These are phyloP conservation scores for Fusarium sp. DNA, from an alignment of 2,329 filamentous ascomycete species.

Conservation along the genomic window DNA sequence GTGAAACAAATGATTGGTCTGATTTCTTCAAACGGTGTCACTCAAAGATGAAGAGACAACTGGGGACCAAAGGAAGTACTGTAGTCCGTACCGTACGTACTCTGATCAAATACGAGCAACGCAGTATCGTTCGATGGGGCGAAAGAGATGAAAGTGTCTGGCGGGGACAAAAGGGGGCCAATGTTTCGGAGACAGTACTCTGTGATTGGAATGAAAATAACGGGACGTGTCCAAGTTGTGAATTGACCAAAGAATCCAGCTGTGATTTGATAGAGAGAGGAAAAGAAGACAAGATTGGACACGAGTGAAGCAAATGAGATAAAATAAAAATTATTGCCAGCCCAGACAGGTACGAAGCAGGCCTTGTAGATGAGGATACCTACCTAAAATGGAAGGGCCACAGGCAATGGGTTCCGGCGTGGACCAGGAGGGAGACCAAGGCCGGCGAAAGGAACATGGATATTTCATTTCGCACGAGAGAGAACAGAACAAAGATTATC, in stretches of 20 bases:
- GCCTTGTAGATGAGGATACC: slow-evolving; percentile 30
- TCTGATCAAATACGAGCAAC: slow-evolving; percentile 24
- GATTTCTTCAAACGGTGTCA: slow-evolving; percentile 6
- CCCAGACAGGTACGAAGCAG: slow-evolving; percentile 4
- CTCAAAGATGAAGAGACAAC: slow-evolving; percentile 3
- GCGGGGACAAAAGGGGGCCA: slow-evolving; percentile 35
- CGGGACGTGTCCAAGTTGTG: slow-evolving; percentile 21
- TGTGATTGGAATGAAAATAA: slow-evolving; percentile 18
- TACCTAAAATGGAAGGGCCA: slow-evolving; percentile 40
- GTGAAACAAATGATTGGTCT: not conserved
- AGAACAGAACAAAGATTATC: not conserved
- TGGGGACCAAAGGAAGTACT: slow-evolving; percentile 9
- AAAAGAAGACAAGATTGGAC: slow-evolving; percentile 12
- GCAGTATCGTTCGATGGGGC: slow-evolving; percentile 33
- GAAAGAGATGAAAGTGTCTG: slow-evolving; percentile 29
- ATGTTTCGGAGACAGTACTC: slow-evolving; percentile 24
- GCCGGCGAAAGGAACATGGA: slow-evolving; percentile 15
- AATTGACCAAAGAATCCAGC: not conserved
- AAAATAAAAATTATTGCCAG: slow-evolving; percentile 10
- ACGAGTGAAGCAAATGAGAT: slow-evolving; percentile 17
- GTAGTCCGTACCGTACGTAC: not conserved
- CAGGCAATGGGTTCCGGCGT: slow-evolving; percentile 26
- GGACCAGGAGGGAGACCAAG: slow-evolving; percentile 22
- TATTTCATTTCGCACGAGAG: slow-evolving; percentile 3
- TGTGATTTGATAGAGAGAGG: not conserved